These are phyloP conservation scores for Nicotiana paniculata DNA, from an alignment of 257 asterid species.

Conservation along the genomic window DNA sequence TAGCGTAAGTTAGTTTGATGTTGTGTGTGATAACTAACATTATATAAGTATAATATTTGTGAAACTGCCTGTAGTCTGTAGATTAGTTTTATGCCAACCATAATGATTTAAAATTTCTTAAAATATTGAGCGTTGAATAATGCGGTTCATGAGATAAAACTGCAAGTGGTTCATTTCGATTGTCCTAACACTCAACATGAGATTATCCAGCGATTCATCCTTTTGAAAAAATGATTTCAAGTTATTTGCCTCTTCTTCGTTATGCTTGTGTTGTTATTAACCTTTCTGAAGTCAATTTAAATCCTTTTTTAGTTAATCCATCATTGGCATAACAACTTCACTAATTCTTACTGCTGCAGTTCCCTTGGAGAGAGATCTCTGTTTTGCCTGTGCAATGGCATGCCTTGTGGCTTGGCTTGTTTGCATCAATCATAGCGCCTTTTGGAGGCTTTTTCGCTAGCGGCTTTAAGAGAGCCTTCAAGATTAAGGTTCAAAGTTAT, in stretches of 20 bases:
- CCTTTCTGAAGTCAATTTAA: not conserved
- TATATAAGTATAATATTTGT: not conserved
- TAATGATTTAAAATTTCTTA: too few relatives aligned
- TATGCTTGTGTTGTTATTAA: not conserved
- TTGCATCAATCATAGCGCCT: slow-evolving; percentile 96
- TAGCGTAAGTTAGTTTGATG: too few relatives aligned
- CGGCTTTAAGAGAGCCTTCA: slow-evolving; percentile 98
- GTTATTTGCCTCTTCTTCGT: not conserved
- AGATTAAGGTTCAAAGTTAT: slow-evolving; percentile 60
- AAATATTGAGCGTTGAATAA: not conserved
- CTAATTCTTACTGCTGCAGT: slow-evolving; percentile 26
- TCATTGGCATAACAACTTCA: not conserved
- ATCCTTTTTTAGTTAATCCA: not conserved
- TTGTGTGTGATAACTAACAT: too few relatives aligned
- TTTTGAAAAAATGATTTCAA: not conserved
- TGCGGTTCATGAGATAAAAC: not conserved
- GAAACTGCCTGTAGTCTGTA: not conserved
- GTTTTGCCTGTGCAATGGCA: slow-evolving; percentile 83
- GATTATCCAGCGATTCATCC: not conserved
- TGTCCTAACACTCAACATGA: not conserved
- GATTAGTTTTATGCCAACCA: not conserved
- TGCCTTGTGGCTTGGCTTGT: slow-evolving; percentile 66
- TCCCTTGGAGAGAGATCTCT: slow-evolving; percentile 60
- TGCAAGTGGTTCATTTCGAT: not conserved
- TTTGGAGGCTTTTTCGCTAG: slow-evolving; percentile 99